phyloP scores from a whole-genome alignment of 306 rosid genomes.

The Begonia peltatifolia region DNA sequence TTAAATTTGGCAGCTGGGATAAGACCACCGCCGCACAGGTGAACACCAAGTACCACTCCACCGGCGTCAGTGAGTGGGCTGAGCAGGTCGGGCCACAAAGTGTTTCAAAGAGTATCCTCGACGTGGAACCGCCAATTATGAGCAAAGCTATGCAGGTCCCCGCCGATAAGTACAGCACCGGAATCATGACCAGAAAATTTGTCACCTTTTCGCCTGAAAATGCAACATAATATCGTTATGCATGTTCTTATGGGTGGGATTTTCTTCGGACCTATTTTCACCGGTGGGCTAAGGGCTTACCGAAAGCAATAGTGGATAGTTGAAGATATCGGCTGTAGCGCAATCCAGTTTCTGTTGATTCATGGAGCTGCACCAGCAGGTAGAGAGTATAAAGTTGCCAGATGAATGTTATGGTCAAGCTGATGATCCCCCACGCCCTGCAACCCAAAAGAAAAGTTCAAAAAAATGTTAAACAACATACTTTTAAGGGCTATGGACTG shows the following conservation, averaged over 20 bases:
- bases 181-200: constrained; percentile 18
- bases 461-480: neutral
- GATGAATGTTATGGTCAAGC: constrained; percentile 28
- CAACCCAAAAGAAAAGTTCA: neutral
- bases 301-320: constrained; percentile 25
- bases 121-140: constrained; percentile 30
- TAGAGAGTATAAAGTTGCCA: constrained; percentile 44
- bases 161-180: constrained; percentile 26
- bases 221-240: neutral
- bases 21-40: constrained; percentile 29
- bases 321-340: constrained; percentile 49
- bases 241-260: too few species aligned
- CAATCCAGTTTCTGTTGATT: constrained; percentile 27
- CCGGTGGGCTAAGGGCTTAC: constrained; percentile 4
- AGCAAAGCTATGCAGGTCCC: constrained; percentile 28
- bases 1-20: constrained; percentile 37
- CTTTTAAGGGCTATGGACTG: neutral
- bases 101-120: constrained; percentile 17
- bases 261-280: neutral
- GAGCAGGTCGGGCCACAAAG: constrained; percentile 24
- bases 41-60: constrained; percentile 36
- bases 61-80: constrained; percentile 14
- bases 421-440: constrained; percentile 37
- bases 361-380: constrained; percentile 36
- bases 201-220: constrained; percentile 18